Evolutionary conservation across 139 green algal genomes (phyloP).

Genomic region (Eudorina sp.): DNA sequence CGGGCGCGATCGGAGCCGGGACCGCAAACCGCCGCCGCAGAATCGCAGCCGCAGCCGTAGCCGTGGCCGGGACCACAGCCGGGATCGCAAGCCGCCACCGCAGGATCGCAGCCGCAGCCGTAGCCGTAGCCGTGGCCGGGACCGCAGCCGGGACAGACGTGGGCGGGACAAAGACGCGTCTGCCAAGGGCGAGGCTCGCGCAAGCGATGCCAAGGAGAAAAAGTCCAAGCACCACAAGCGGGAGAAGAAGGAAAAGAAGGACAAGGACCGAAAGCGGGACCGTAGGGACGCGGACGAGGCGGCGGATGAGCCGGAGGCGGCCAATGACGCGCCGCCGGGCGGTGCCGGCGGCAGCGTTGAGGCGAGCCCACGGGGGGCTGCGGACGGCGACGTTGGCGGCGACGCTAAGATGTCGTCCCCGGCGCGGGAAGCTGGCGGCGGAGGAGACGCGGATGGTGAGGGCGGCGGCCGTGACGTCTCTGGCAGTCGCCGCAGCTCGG

Average conservation of each 20-base stretch:
- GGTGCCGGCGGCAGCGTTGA: neutral
- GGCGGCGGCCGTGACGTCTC: neutral
- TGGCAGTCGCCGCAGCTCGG: no score
- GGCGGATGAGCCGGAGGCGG: neutral
- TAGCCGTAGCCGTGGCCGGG: neutral
- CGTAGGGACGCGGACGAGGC: slow-evolving; percentile 20
- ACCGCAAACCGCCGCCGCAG: no score
- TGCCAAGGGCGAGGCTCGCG: neutral
- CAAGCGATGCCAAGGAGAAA: neutral
- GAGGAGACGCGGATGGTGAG: neutral
- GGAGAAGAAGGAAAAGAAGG: slow-evolving; percentile 37
- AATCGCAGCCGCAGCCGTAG: neutral
- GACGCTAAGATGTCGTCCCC: neutral
- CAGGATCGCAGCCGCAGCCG: slow-evolving; percentile 11
- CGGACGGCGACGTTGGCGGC: neutral
- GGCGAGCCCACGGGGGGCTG: neutral
- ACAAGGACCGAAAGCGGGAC: slow-evolving; percentile 8
- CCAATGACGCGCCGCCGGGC: no score
- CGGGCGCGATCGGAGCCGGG: neutral
- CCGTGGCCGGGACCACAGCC: neutral
- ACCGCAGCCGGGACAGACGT: slow-evolving; percentile 11
- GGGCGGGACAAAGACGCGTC: neutral
- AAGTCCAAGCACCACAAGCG: slow-evolving; percentile 41
- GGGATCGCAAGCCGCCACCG: neutral
- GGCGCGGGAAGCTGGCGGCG: neutral